phyloP scores from a whole-genome alignment of 1,284 basidiomycete genomes.

The Moesziomyces parantarcticus region DNA sequence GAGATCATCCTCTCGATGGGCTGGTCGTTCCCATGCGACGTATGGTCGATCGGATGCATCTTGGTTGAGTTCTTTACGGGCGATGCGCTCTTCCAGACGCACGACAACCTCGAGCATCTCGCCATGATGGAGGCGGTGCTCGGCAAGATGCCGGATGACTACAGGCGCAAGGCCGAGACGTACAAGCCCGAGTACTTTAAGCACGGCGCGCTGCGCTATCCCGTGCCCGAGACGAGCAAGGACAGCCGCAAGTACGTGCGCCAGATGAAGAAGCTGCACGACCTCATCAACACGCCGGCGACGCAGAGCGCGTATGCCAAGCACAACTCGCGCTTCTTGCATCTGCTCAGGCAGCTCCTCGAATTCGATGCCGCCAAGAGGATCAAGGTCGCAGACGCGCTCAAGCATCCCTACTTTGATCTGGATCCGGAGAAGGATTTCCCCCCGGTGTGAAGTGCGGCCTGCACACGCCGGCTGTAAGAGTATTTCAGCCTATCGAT shows the following conservation, averaged over 20 bases:
- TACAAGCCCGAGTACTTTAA: conserved; percentile 94
- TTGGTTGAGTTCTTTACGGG: conserved; percentile 99
- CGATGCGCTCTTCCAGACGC: conserved; percentile 96
- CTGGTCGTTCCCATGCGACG: conserved; percentile 98
- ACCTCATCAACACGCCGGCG: conserved; percentile 76
- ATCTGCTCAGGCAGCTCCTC: conserved; percentile 86
- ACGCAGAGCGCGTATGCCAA: conserved; percentile 47
- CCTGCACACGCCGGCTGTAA: no score
- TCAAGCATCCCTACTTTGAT: conserved; percentile 65
- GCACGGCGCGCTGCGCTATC: conserved; percentile 86
- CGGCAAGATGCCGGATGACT: conserved; percentile 91
- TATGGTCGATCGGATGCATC: conserved; percentile 98
- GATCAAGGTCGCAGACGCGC: conserved; percentile 62
- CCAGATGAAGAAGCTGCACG: conserved; percentile 83
- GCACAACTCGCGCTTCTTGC: conserved; percentile 81
- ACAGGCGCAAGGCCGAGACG: conserved; percentile 71
- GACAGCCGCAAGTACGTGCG: conserved; percentile 94
- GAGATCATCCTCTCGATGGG: conserved; percentile 96
- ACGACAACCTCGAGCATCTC: conserved; percentile 97
- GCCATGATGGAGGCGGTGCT: conserved; percentile 99
- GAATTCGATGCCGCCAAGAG: conserved; percentile 86
- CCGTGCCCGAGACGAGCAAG: conserved; percentile 83
- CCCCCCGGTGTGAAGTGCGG: conserved; percentile 34
- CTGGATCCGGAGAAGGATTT: conserved; percentile 58
- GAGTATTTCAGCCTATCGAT: no score